Evolutionary conservation across 2,329 filamentous ascomycete genomes (phyloP).

Genomic region (Teratosphaeria pseudoeucalypti): DNA sequence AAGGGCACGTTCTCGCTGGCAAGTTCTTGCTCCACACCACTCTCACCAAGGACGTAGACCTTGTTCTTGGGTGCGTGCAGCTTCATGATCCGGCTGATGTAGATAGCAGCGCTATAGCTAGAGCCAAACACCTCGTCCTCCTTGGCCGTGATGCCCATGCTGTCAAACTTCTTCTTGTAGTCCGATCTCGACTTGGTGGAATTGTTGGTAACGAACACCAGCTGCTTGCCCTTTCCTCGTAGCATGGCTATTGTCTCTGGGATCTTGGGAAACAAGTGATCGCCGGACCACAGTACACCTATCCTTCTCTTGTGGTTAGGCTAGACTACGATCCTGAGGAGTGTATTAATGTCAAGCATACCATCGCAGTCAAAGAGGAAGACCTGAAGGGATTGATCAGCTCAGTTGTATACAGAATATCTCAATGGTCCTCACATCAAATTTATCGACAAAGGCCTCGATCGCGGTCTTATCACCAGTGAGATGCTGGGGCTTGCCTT

Average conservation of each 20-base stretch:
- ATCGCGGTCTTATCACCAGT: slow-evolving; percentile 70
- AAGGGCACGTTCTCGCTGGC: slow-evolving; percentile 66
- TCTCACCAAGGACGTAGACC: slow-evolving; percentile 87
- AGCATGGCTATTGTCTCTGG: slow-evolving; percentile 78
- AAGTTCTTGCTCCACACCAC: slow-evolving; percentile 83
- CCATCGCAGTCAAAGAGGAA: slow-evolving; percentile 98
- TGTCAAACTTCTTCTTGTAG: slow-evolving; percentile 83
- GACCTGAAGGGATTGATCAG: slow-evolving; percentile 43
- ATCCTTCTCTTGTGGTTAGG: slow-evolving; percentile 26
- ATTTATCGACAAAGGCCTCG: slow-evolving; percentile 74
- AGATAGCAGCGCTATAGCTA: slow-evolving; percentile 88
- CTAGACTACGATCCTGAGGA: neutral
- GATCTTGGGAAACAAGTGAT: slow-evolving; percentile 75
- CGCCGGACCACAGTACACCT: slow-evolving; percentile 96
- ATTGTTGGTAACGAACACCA: slow-evolving; percentile 97
- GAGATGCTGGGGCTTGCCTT: slow-evolving; percentile 42
- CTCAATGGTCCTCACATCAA: slow-evolving; percentile 55
- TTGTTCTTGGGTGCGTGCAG: slow-evolving; percentile 73
- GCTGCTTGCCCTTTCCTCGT: slow-evolving; percentile 74
- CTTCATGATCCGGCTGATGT: slow-evolving; percentile 85
- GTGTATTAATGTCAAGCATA: slow-evolving; percentile 32
- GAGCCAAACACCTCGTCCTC: slow-evolving; percentile 93
- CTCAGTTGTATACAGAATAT: slow-evolving; percentile 8
- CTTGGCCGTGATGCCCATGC: slow-evolving; percentile 66
- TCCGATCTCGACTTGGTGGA: slow-evolving; percentile 90